Evolutionary conservation across 176 grass and related monocot species (phyloP), one percentile per base, ranked within the genome.

Genomic region (Canna indica): DNA sequence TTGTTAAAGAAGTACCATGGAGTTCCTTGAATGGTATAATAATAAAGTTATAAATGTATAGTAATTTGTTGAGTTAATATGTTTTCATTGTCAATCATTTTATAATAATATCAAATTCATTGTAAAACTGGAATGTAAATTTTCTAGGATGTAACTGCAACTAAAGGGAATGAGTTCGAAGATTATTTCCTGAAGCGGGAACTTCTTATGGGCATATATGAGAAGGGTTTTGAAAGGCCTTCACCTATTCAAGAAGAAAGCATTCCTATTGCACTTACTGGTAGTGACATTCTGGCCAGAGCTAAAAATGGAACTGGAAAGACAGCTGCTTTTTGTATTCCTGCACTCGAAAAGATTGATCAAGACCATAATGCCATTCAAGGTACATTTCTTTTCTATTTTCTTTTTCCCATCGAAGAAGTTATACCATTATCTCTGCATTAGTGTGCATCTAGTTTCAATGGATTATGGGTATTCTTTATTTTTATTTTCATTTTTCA

Each of bases 161-260:
- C 91, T 9, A 96, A 96, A 47, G 91, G 91, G 60, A 96, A 96
- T 78, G 91, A 96, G 78, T 96, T 96, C 47, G 91, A 96, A 80
- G 91, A 96, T 70, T 96, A 96, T 79, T 96, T 96, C 81, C 78
- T 96, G 72, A 96, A 96, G 76, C 88, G 91, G 58, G 91, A 96
- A 66, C 88, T 96, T 24, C 88, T 96, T 68, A 96, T 96, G 91
- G 91, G 91, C 30, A 96, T 96, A 84, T 96, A 88, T 83, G 91
- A 96, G 61, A 96, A 88, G 66, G 91, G 91, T 58, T 91, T 91
- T 71, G 91, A 96, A 85, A 88, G 81, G 48, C 91, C 91, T 47
- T 96, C 88, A 50, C 91, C 91, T 73, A 96, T 96, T 76, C 91
- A 96, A 81, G 91, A 96, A 85, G 91, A 91, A 90, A 91, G 88